Conservation (phyloP, 1,284 basidiomycete genomes). For the Mycena citricolor region DNA sequence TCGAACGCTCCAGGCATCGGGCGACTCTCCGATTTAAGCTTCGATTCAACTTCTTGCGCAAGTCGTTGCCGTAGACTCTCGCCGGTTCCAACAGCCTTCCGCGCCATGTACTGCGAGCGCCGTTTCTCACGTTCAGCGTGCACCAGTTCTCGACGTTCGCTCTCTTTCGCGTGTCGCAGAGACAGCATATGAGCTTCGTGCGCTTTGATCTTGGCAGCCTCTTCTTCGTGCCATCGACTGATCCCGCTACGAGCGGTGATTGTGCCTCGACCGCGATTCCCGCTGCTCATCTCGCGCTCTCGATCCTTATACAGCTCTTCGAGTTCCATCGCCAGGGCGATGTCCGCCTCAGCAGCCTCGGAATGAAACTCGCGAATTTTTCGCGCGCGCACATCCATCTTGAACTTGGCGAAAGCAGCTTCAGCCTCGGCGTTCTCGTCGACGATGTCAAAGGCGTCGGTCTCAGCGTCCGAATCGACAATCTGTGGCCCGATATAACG, state of each 20-base stretch:
- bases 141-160: slow-evolving; percentile 26
- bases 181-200: slow-evolving; percentile 49
- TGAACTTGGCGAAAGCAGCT: slow-evolving; percentile 49
- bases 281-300: slow-evolving; percentile 9
- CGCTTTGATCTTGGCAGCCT: slow-evolving; percentile 37
- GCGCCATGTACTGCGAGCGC: slow-evolving; percentile 32
- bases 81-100: slow-evolving; percentile 5
- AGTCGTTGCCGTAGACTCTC: slow-evolving; percentile 19
- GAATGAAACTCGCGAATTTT: slow-evolving; percentile 59
- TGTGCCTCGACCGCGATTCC: too few relatives aligned
- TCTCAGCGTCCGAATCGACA: slow-evolving; percentile 1
- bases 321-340: slow-evolving; percentile 45
- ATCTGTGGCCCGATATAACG: slow-evolving; percentile 50
- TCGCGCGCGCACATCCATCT: slow-evolving; percentile 45
- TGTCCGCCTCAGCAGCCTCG: slow-evolving; percentile 47
- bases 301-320: slow-evolving; percentile 25
- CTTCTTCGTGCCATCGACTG: too few relatives aligned
- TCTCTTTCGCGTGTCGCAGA: slow-evolving; percentile 47
- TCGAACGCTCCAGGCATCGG: too few relatives aligned
- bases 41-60: slow-evolving; percentile 17
- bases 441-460: slow-evolving; percentile 24
- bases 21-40: slow-evolving; percentile 6
- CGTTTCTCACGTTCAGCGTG: slow-evolving; percentile 36
- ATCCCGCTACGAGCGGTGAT: too few relatives aligned
- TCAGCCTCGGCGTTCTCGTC: slow-evolving; percentile 40